Evolutionary conservation across 176 grass and related monocot species (phyloP).

Genomic region (Secale cereale): DNA sequence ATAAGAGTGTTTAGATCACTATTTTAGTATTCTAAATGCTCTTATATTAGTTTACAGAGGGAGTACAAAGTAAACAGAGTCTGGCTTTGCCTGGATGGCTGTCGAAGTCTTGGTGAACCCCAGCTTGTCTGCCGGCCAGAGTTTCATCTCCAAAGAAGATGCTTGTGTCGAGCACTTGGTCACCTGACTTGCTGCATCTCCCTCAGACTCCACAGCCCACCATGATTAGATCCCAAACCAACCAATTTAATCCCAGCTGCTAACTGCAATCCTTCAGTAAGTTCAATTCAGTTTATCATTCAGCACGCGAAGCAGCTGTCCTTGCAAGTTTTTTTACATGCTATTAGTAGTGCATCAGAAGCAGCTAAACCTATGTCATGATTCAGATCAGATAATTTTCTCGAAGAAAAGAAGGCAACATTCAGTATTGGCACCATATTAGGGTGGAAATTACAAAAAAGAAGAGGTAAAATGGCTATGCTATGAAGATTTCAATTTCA

Average conservation of each 20-base stretch:
- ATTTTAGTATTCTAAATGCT: too few relatives aligned
- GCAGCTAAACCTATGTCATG: neutral
- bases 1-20: too few relatives aligned
- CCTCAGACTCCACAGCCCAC: slow-evolving; percentile 74
- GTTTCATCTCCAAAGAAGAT: slow-evolving; percentile 87
- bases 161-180: slow-evolving; percentile 89
- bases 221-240: slow-evolving; percentile 11
- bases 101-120: slow-evolving; percentile 99
- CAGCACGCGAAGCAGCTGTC: neutral
- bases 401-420: neutral
- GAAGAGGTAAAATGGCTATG: too few relatives aligned
- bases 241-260: neutral
- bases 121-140: slow-evolving; percentile 94
- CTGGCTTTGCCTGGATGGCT: slow-evolving; percentile 90
- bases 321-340: neutral
- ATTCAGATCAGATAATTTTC: slow-evolving; percentile 1
- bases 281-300: neutral
- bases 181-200: slow-evolving; percentile 81
- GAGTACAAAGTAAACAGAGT: slow-evolving; percentile 89
- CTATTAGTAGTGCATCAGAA: neutral
- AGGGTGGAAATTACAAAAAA: too few relatives aligned
- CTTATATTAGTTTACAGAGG: too few relatives aligned
- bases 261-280: neutral
- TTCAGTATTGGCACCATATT: too few relatives aligned
- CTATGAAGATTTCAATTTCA: too few relatives aligned